A percentile compares a stretch with the other conserved stretches of the same genome.
These are phyloP conservation scores for Candida ipomoeae DNA, from an alignment of 805 yeast species.

Conservation along the genomic window DNA sequence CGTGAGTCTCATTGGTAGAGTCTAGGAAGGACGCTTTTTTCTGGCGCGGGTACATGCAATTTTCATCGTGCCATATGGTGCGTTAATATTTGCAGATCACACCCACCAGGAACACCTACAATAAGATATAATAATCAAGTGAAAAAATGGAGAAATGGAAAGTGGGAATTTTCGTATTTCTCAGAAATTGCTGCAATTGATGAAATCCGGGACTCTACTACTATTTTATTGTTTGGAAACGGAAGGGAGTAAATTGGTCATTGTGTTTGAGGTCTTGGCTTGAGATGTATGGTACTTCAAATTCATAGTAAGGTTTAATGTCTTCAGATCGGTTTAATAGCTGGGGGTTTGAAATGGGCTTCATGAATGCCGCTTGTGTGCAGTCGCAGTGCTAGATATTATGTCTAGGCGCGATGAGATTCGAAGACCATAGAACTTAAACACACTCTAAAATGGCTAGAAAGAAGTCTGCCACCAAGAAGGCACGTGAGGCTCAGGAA, in stretches of 20 bases:
- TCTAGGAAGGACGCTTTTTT: not conserved
- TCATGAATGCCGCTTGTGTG: not conserved
- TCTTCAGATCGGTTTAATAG: too few relatives aligned
- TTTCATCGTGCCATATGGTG: not conserved
- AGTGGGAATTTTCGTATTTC: too few relatives aligned
- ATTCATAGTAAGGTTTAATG: too few relatives aligned
- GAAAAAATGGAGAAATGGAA: too few relatives aligned
- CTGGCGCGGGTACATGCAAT: slow-evolving; percentile 1
- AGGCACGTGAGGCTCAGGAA: slow-evolving; percentile 50
- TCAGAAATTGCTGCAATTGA: too few relatives aligned
- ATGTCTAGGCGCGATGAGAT: slow-evolving; percentile 13
- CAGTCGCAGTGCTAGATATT: not conserved
- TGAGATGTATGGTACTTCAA: too few relatives aligned
- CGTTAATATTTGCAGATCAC: not conserved
- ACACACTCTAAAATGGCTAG: slow-evolving; percentile 56
- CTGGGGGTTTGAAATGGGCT: too few relatives aligned
- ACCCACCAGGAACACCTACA: not conserved
- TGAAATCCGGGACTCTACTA: too few relatives aligned
- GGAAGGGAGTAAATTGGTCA: too few relatives aligned
- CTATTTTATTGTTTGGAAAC: too few relatives aligned
- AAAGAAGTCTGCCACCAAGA: slow-evolving; percentile 81
- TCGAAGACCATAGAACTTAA: not conserved
- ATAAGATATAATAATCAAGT: too few relatives aligned
- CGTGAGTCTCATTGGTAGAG: not conserved
- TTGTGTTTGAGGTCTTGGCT: too few relatives aligned